Evolutionary conservation across 148 eudicot genomes (phyloP).

Genomic region (Vaccinium vitisidaea): DNA sequence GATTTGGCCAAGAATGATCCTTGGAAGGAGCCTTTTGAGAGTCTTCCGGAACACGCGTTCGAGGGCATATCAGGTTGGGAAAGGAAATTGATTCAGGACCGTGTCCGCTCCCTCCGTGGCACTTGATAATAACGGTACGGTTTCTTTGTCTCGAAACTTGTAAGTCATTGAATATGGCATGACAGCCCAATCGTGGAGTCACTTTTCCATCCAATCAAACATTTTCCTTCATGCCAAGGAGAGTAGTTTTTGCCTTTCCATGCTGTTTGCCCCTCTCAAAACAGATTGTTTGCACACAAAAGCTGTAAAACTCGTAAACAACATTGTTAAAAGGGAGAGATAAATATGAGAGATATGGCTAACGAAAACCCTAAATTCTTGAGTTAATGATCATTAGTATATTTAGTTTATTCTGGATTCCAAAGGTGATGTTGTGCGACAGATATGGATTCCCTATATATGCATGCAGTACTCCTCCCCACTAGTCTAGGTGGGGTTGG

Average conservation of each 20-base stretch:
- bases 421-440: background rate
- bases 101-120: slow-evolving; percentile 68
- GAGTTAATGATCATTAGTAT: background rate
- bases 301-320: background rate
- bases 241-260: background rate
- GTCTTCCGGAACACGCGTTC: slow-evolving; percentile 73
- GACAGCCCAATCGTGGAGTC: background rate
- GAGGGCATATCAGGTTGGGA: slow-evolving; percentile 82
- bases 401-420: background rate
- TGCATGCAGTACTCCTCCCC: background rate
- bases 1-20: slow-evolving; percentile 79
- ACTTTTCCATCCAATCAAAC: background rate
- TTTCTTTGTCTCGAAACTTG: slow-evolving; percentile 1
- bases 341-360: no score
- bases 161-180: background rate
- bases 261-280: background rate
- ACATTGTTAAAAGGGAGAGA: background rate
- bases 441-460: background rate
- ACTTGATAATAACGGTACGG: slow-evolving; percentile 34
- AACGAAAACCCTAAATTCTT: background rate
- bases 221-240: background rate
- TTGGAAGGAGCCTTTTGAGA: slow-evolving; percentile 81
- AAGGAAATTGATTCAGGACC: slow-evolving; percentile 76
- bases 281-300: background rate
- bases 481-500: background rate